Evolutionary conservation across 805 yeast genomes (phyloP).

Genomic region (Henningerozyma blattae): DNA sequence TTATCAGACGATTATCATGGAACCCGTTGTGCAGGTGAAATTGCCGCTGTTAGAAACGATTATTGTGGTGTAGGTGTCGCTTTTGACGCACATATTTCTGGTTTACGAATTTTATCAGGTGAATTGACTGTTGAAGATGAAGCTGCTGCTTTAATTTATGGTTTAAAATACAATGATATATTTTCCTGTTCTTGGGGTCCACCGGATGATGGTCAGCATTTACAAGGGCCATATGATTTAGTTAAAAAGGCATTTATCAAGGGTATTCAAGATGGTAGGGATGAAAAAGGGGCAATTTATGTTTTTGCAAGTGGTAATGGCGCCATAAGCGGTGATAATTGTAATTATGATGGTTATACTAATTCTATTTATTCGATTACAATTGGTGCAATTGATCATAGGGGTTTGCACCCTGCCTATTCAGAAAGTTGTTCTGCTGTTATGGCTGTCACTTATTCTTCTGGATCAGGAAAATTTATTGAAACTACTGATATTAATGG

Average conservation of each 20-base stretch:
- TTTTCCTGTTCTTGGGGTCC: constrained; percentile 99
- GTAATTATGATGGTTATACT: constrained; percentile 96
- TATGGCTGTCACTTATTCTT: constrained; percentile 82
- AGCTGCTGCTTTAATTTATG: constrained; percentile 77
- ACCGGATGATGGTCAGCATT: constrained; percentile 75
- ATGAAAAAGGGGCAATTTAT: constrained; percentile 71
- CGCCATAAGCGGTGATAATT: constrained; percentile 68
- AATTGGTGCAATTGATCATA: constrained; percentile 83
- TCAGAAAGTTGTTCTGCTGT: constrained; percentile 93
- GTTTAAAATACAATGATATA: constrained; percentile 74
- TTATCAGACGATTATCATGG: constrained; percentile 84
- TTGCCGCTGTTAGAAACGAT: constrained; percentile 73
- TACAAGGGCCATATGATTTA: constrained; percentile 72
- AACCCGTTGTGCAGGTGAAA: constrained; percentile 95
- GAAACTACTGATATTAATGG: constrained; percentile 74
- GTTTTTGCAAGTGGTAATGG: constrained; percentile 98
- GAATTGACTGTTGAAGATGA: constrained; percentile 76
- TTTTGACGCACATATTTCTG: constrained; percentile 72
- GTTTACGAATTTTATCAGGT: constrained; percentile 80
- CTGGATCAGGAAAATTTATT: constrained; percentile 82
- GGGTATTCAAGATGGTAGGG: constrained; percentile 75
- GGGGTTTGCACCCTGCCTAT: constrained; percentile 78
- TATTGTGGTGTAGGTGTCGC: constrained; percentile 98
- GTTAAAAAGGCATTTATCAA: constrained; percentile 76
- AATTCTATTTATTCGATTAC: constrained; percentile 91